Conservation (phyloP, 1,139 yeast genomes). For the Taphrina pruni region DNA sequence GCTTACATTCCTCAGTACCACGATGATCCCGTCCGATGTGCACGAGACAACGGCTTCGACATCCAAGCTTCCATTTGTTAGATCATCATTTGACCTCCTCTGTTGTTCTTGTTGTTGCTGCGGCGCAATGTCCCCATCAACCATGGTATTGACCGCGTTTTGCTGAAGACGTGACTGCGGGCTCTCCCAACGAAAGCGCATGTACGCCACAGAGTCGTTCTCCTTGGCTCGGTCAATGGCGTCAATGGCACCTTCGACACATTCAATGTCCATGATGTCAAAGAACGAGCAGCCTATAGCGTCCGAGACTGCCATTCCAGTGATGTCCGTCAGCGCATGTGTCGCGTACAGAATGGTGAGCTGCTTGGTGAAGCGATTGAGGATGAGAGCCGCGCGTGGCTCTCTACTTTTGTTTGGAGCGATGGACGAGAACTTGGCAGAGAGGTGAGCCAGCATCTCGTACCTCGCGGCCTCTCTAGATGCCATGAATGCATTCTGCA, state of each 20-base stretch:
- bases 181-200: conserved; percentile 42
- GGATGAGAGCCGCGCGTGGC: conserved; percentile 45
- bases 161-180: neutral
- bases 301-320: conserved; percentile 36
- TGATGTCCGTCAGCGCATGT: conserved; percentile 32
- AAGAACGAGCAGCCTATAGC: conserved; percentile 40
- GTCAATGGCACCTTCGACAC: conserved; percentile 42
- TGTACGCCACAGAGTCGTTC: conserved; percentile 43
- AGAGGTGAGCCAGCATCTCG: conserved; percentile 35
- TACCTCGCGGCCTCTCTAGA: conserved; percentile 28
- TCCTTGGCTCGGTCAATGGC: conserved; percentile 44
- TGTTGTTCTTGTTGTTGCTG: neutral
- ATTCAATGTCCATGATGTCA: conserved; percentile 41
- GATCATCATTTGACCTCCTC: neutral
- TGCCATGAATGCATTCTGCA: conserved; percentile 32
- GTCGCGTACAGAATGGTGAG: conserved; percentile 44
- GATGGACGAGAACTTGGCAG: conserved; percentile 30
- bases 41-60: conserved; percentile 45
- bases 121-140: neutral
- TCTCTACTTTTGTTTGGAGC: conserved; percentile 30
- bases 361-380: conserved; percentile 42
- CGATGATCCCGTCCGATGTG: conserved; percentile 45
- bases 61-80: conserved; percentile 15
- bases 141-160: neutral
- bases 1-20: conserved; percentile 42